phyloP scores from a whole-genome alignment of 345 rosid genomes.

The Mallotus nudiflorus region DNA sequence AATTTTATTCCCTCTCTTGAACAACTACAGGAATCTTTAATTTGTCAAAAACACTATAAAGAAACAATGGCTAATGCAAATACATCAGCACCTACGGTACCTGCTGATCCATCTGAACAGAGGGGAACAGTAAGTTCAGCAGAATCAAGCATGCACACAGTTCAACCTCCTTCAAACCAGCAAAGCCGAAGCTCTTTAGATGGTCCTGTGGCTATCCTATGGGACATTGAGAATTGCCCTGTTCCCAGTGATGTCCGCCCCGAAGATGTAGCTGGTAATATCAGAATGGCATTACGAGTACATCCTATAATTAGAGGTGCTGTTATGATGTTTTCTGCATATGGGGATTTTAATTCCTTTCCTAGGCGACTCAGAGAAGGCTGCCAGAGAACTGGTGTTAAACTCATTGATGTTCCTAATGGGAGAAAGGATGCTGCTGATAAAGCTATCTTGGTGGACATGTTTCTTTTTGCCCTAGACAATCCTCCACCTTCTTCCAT shows the following conservation, averaged over 20 bases:
- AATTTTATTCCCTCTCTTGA: background rate
- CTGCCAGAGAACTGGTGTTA: slow-evolving; percentile 95
- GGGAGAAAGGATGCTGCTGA: slow-evolving; percentile 98
- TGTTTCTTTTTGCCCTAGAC: slow-evolving; percentile 95
- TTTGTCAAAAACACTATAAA: background rate
- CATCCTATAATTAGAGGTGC: slow-evolving; percentile 84
- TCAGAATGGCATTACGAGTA: slow-evolving; percentile 83
- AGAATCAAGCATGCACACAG: slow-evolving; percentile 33
- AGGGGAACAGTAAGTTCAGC: slow-evolving; percentile 4
- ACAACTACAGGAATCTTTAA: slow-evolving; percentile 12
- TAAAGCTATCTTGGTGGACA: slow-evolving; percentile 90
- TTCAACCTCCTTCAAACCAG: slow-evolving; percentile 33
- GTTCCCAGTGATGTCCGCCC: slow-evolving; percentile 91
- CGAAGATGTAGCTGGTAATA: slow-evolving; percentile 89
- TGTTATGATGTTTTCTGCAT: slow-evolving; percentile 79
- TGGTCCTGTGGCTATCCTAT: slow-evolving; percentile 81
- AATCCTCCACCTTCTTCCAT: slow-evolving; percentile 84
- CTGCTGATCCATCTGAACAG: slow-evolving; percentile 12
- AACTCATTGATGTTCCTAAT: slow-evolving; percentile 91
- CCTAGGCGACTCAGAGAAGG: slow-evolving; percentile 96
- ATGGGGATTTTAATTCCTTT: slow-evolving; percentile 92
- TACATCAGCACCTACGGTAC: slow-evolving; percentile 13
- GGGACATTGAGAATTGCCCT: slow-evolving; percentile 97
- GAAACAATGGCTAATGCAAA: slow-evolving; percentile 22
- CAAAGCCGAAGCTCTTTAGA: slow-evolving; percentile 41